Evolutionary conservation across 768 basidiomycete species (phyloP).

Genomic region (Termitomyces sp.): DNA sequence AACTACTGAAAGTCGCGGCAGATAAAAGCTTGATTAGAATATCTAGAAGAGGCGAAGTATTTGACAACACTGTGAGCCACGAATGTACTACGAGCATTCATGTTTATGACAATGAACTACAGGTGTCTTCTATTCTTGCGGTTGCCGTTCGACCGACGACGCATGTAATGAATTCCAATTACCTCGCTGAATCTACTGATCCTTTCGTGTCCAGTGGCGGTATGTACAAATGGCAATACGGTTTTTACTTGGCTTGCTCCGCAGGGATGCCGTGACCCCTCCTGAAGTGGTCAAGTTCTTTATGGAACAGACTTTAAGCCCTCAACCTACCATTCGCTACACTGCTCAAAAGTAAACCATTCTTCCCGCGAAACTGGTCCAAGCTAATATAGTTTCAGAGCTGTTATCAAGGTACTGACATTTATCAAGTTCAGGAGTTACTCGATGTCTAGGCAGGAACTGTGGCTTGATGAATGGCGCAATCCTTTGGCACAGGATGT

Average conservation of each 20-base stretch:
- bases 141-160: constrained; percentile 58
- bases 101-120: constrained; percentile 4
- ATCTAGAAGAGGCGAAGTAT: constrained; percentile 37
- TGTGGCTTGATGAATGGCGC: constrained; percentile 71
- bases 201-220: constrained; percentile 53
- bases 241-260: constrained; percentile 55
- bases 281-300: constrained; percentile 58
- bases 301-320: constrained; percentile 59
- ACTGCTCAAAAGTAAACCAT: constrained; percentile 52
- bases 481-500: constrained; percentile 53
- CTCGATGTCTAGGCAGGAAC: constrained; percentile 52
- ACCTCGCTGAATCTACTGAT: constrained; percentile 9
- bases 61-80: constrained; percentile 42
- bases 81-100: constrained; percentile 4
- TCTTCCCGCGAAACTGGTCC: not conserved
- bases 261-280: constrained; percentile 52
- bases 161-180: constrained; percentile 48
- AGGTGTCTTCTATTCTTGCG: constrained; percentile 59
- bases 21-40: constrained; percentile 36
- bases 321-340: constrained; percentile 63
- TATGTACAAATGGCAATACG: constrained; percentile 68
- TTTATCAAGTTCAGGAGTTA: constrained; percentile 76
- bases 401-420: constrained; percentile 57
- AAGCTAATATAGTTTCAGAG: constrained; percentile 32
- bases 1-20: constrained; percentile 37